phyloP scores from a whole-genome alignment of 192 early-diverging fungal species.

The Allomyces macrogynus region DNA sequence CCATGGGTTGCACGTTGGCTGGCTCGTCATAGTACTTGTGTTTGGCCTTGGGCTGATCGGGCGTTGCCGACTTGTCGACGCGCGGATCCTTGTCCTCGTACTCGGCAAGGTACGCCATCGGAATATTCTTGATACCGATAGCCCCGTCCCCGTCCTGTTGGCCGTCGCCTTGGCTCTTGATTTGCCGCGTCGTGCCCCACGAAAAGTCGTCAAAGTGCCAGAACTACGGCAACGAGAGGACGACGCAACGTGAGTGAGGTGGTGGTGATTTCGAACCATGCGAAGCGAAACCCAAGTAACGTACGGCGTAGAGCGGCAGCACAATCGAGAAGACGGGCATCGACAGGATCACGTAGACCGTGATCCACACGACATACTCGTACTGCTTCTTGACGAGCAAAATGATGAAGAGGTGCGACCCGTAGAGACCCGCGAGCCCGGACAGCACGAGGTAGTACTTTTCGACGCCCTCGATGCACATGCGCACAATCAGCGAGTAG shows the following conservation, averaged over 20 bases:
- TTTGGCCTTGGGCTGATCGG: neutral
- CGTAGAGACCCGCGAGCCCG: constrained; percentile 66
- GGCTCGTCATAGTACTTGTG: neutral
- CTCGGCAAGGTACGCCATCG: neutral
- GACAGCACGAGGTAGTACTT: constrained; percentile 52
- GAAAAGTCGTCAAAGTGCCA: constrained; percentile 99
- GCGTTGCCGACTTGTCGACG: no score
- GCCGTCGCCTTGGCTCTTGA: constrained; percentile 47
- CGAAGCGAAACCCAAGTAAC: no score
- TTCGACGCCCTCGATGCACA: constrained; percentile 19
- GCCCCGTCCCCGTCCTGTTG: neutral
- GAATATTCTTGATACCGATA: neutral
- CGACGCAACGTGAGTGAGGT: no score
- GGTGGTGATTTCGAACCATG: no score
- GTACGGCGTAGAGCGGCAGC: neutral
- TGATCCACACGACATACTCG: constrained; percentile 91
- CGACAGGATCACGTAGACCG: constrained; percentile 64
- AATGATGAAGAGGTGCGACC: constrained; percentile 57
- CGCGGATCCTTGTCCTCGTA: neutral
- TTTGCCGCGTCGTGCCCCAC: constrained; percentile 90
- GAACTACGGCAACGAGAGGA: constrained; percentile 32
- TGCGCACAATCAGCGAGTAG: constrained; percentile 53
- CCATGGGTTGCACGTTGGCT: no score
- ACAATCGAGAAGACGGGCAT: constrained; percentile 57
- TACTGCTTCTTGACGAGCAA: constrained; percentile 64